A percentile compares a stretch with the other conserved stretches of the same genome.
These are phyloP conservation scores for Metschnikowia borealis DNA, from an alignment of 805 yeast genomes.

Conservation along the genomic window DNA sequence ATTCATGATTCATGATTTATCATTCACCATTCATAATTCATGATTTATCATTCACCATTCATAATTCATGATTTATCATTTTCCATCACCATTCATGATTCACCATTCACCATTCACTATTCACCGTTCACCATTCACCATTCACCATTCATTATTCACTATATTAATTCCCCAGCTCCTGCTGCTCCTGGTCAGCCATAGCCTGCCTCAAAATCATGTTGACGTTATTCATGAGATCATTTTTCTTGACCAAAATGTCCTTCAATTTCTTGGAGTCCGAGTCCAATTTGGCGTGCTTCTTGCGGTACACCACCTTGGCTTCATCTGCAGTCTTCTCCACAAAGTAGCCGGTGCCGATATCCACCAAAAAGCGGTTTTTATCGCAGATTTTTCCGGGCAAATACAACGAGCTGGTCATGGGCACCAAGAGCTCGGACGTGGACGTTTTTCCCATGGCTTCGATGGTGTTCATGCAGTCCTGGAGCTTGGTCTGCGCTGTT, in stretches of 20 bases:
- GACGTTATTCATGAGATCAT: conserved; percentile 56
- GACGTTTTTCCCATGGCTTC: conserved; percentile 43
- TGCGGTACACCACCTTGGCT: conserved; percentile 66
- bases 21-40: no score
- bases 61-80: no score
- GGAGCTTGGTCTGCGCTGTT: conserved; percentile 76
- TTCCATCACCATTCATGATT: no score
- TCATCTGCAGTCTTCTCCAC: conserved; percentile 73
- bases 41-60: no score
- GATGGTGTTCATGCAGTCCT: conserved; percentile 74
- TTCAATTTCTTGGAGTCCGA: conserved; percentile 72
- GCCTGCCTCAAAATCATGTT: conserved; percentile 55
- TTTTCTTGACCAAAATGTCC: conserved; percentile 71
- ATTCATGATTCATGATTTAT: no score
- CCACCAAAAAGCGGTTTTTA: conserved; percentile 73
- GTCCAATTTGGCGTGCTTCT: conserved; percentile 66
- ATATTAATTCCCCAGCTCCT: conserved; percentile 4
- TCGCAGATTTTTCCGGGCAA: conserved; percentile 78
- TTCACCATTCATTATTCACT: no score
- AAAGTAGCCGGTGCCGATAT: conserved; percentile 94
- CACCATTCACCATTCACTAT: no score
- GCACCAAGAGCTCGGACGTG: conserved; percentile 63
- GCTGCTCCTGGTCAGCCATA: conserved; percentile 42
- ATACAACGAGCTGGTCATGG: conserved; percentile 83
- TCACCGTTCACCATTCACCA: no score